Evolutionary conservation across 306 rosid genomes (phyloP).

Genomic region (Begonia loranthoides): DNA sequence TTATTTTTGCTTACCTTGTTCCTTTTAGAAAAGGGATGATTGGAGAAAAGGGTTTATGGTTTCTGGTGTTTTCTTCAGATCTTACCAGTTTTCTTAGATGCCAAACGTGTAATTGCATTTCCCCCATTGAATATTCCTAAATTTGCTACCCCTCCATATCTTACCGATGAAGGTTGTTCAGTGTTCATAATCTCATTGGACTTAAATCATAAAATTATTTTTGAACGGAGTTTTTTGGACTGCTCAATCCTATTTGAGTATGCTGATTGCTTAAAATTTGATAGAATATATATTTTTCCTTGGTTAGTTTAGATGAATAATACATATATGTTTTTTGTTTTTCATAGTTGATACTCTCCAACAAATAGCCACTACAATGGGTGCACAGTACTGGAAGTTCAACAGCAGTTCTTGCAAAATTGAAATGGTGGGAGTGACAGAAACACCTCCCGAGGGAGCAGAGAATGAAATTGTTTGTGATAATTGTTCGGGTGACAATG

Average conservation of each 20-base stretch:
- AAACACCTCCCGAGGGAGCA: conserved; percentile 23
- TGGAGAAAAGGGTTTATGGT: neutral
- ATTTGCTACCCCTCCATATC: neutral
- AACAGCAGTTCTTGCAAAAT: conserved; percentile 38
- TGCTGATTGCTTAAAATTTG: too few relatives aligned
- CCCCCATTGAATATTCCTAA: too few relatives aligned
- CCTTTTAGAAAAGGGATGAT: too few relatives aligned
- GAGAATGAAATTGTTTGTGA: conserved; percentile 30
- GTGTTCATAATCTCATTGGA: too few relatives aligned
- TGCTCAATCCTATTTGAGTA: too few relatives aligned
- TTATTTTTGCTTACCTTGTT: neutral
- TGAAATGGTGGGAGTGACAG: conserved; percentile 41
- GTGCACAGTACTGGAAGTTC: conserved; percentile 58
- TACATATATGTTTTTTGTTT: conserved; percentile 5
- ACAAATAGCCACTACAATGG: conserved; percentile 52
- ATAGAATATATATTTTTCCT: too few relatives aligned
- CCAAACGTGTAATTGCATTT: neutral
- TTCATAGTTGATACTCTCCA: conserved; percentile 56
- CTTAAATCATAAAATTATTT: too few relatives aligned
- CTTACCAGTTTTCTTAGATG: conserved; percentile 1
- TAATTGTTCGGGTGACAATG: conserved; percentile 23
- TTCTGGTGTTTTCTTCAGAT: neutral
- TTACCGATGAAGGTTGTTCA: neutral
- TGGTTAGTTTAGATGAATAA: too few relatives aligned
- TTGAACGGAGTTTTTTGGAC: too few relatives aligned